These are phyloP conservation scores for Cornus kousa DNA, from an alignment of 148 eudicot genomes.

Conservation along the genomic window DNA sequence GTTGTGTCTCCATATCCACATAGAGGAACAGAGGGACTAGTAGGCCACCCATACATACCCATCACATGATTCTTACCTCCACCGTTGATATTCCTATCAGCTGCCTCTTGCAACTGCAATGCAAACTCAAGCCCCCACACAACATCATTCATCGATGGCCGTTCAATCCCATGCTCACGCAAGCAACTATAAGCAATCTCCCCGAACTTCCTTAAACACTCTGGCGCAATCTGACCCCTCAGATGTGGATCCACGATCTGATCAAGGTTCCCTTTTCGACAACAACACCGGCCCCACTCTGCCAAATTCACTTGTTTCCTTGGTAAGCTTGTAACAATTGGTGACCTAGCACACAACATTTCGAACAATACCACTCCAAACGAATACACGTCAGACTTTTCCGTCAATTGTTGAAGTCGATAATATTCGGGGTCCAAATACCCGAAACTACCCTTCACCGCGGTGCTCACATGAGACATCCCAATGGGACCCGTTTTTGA, in stretches of 20 bases:
- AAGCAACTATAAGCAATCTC: conserved; percentile 34
- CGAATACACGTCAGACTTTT: conserved; percentile 49
- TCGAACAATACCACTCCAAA: conserved; percentile 56
- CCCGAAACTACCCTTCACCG: conserved; percentile 48
- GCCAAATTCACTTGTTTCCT: conserved; percentile 43
- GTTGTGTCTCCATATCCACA: background rate
- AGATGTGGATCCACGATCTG: conserved; percentile 41
- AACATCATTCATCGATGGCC: conserved; percentile 34
- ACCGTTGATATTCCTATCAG: background rate
- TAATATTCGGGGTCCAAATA: conserved; percentile 54
- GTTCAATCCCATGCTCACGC: conserved; percentile 14
- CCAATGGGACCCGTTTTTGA: no score
- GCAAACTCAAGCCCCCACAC: conserved; percentile 28
- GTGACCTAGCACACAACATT: conserved; percentile 42
- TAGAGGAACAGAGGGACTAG: no score
- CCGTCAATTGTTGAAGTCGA: conserved; percentile 32
- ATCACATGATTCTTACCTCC: no score
- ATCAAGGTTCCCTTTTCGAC: conserved; percentile 25
- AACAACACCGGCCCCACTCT: conserved; percentile 30
- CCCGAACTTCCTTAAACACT: conserved; percentile 21
- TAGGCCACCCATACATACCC: no score
- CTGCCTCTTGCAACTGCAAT: conserved; percentile 24
- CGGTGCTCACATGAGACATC: conserved; percentile 2
- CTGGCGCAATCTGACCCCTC: conserved; percentile 20
- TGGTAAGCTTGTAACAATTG: conserved; percentile 12